Percentiles rank a stretch among this genome's conserved stretches.
Conservation (phyloP, 345 rosid species). For the Mercurialis annua region DNA sequence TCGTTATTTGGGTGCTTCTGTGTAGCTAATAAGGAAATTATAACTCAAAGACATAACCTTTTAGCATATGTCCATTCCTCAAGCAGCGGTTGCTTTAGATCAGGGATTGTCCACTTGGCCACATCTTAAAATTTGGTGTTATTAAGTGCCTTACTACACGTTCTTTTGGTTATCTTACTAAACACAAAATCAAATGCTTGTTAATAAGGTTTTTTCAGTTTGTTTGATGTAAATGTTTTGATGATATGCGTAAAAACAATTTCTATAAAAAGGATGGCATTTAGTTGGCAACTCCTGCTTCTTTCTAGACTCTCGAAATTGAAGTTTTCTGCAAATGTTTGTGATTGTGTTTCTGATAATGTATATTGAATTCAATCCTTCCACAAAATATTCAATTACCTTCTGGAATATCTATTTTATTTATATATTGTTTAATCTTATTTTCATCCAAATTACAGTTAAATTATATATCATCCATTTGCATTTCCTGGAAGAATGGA, state of each 20-base stretch:
- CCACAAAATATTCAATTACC: not conserved
- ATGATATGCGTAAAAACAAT: not conserved
- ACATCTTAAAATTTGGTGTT: too few relatives aligned
- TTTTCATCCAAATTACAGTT: not conserved
- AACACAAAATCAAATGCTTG: not conserved
- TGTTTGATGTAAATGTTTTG: not conserved
- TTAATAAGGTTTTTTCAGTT: not conserved
- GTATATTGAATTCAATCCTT: not conserved
- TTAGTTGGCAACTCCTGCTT: not conserved
- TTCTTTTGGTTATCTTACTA: not conserved
- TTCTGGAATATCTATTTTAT: not conserved
- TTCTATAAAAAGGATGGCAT: not conserved
- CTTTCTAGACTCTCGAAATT: not conserved
- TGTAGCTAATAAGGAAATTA: too few relatives aligned
- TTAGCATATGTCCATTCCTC: too few relatives aligned
- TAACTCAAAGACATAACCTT: too few relatives aligned
- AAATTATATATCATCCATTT: not conserved
- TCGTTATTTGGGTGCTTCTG: too few relatives aligned
- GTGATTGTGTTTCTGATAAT: not conserved
- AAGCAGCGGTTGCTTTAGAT: too few relatives aligned
- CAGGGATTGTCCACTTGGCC: too few relatives aligned
- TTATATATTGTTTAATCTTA: not conserved
- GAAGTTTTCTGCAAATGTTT: not conserved
- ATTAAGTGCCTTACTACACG: too few relatives aligned
- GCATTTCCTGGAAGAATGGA: constrained; percentile 45